A percentile compares a stretch with the other conserved stretches of the same genome.
Conservation (phyloP, 495 filamentous ascomycete genomes). For the Penicillium pulvis region DNA sequence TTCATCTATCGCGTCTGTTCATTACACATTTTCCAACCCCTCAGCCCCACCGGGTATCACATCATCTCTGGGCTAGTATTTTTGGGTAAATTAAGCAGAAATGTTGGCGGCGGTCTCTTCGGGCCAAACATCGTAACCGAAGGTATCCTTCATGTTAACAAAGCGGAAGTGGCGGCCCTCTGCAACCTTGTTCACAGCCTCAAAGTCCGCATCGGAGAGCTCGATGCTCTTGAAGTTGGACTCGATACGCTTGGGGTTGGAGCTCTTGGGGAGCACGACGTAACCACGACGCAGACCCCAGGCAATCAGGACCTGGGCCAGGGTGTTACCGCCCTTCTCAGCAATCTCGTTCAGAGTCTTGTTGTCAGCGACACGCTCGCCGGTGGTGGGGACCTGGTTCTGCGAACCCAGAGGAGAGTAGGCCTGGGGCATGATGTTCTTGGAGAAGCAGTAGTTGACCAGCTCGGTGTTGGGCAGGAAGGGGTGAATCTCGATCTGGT, state of each 20-base stretch:
- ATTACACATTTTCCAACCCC: conserved; percentile 20
- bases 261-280: conserved; percentile 72
- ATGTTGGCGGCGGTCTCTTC: conserved; percentile 47
- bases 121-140: conserved; percentile 56
- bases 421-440: conserved; percentile 71
- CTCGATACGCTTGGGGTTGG: conserved; percentile 63
- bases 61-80: conserved; percentile 9
- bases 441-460: conserved; percentile 66
- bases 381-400: conserved; percentile 63
- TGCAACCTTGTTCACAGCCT: conserved; percentile 61
- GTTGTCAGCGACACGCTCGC: conserved; percentile 62
- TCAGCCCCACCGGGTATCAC: conserved; percentile 18
- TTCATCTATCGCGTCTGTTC: conserved; percentile 28
- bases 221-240: conserved; percentile 66
- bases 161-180: conserved; percentile 65
- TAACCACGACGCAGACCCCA: conserved; percentile 74
- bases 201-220: conserved; percentile 55
- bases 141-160: conserved; percentile 79
- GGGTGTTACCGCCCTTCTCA: conserved; percentile 61
- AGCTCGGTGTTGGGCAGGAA: conserved; percentile 80
- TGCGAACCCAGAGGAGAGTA: conserved; percentile 76
- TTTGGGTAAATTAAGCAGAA: conserved; percentile 32
- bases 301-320: conserved; percentile 66
- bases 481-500: conserved; percentile 94
- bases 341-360: conserved; percentile 61